Base-by-base conservation (phyloP, 1,284 basidiomycete species). In the Fomitopsis betulina region DNA sequence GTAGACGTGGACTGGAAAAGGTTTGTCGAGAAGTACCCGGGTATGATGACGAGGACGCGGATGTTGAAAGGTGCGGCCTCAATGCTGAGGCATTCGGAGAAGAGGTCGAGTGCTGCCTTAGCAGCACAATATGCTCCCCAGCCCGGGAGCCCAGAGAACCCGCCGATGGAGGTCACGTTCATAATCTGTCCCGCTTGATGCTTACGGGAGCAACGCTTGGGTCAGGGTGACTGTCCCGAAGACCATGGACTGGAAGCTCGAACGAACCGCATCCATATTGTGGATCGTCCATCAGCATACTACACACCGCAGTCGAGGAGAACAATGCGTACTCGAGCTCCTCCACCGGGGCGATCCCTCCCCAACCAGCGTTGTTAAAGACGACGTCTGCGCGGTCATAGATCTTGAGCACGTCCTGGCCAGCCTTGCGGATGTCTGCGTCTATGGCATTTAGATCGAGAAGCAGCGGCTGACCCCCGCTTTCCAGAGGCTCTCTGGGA, bases 11-110 rank as follows among this genome's bases (percentile, higher is more conserved):
- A n/a, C n/a, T n/a, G 40, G 42, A 70, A 57, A 59, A 70, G 67
- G 56, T 64, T 65, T 17, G 70, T 71, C n/a, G 65, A 65, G 62
- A 73, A 72, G 62, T 64, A 68, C 9, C 72, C 71, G 1, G 71
- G 70, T 35, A 62, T 54, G 56, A 74, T 59, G 51, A 65, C 63
- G 33, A 67, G 53, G 17, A 66, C 69, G 35, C 65, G 65, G 42
- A 73, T 66, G 51, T 63, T 63, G 56, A 63, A 70, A 12, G 66
- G 65, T 13, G 62, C 67, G 51, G 72, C 57, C 58, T 74, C 72
- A 19, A 32, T 50, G 9, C 59, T 59, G 33, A 73, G 65, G 1
- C 65, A 54, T 27, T 74, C 72, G n/a, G 70, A 64, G 56, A 71
- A 65, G 6, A 65, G 60, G 39, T 72, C 68, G 5, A 73, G 61